phyloP scores from a whole-genome alignment of 768 basidiomycete species.

The Lactarius akahatsu region DNA sequence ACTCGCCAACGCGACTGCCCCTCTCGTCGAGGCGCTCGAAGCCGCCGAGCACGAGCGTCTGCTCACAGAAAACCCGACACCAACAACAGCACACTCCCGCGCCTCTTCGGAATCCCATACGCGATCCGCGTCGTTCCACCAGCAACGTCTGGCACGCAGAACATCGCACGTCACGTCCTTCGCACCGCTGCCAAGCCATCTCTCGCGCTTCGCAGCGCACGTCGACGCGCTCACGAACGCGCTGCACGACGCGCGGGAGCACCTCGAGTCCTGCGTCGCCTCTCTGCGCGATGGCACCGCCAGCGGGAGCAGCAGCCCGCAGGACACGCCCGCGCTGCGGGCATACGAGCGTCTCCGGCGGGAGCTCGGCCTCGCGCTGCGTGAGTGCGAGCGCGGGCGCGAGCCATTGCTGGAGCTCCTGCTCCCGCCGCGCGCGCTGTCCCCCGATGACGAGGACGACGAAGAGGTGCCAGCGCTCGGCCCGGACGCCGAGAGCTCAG shows the following conservation, averaged over 20 bases:
- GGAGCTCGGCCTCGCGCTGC: conserved; percentile 72
- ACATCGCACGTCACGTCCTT: conserved; percentile 47
- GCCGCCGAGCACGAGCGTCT: conserved; percentile 54
- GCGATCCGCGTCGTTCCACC: background rate
- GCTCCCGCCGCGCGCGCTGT: conserved; percentile 40
- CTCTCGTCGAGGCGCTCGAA: conserved; percentile 63
- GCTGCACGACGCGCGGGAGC: conserved; percentile 66
- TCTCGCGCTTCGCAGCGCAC: conserved; percentile 70
- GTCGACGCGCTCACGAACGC: conserved; percentile 68
- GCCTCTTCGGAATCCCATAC: conserved; percentile 4
- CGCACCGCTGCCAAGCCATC: conserved; percentile 70
- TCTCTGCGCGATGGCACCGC: conserved; percentile 46
- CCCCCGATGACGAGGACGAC: conserved; percentile 43
- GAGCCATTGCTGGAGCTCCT: conserved; percentile 60
- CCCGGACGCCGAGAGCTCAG: conserved; percentile 51
- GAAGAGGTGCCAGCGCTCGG: conserved; percentile 49
- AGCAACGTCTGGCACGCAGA: conserved; percentile 12
- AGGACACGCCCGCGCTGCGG: conserved; percentile 48
- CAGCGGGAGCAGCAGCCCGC: conserved; percentile 7
- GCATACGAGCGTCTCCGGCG: conserved; percentile 75
- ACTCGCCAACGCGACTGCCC: conserved; percentile 60
- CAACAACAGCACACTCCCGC: conserved; percentile 25
- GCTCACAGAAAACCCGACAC: conserved; percentile 51
- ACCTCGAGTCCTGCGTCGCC: conserved; percentile 62
- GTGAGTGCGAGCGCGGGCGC: conserved; percentile 81